Conservation (phyloP, 768 basidiomycete genomes). For the Russula virescens region DNA sequence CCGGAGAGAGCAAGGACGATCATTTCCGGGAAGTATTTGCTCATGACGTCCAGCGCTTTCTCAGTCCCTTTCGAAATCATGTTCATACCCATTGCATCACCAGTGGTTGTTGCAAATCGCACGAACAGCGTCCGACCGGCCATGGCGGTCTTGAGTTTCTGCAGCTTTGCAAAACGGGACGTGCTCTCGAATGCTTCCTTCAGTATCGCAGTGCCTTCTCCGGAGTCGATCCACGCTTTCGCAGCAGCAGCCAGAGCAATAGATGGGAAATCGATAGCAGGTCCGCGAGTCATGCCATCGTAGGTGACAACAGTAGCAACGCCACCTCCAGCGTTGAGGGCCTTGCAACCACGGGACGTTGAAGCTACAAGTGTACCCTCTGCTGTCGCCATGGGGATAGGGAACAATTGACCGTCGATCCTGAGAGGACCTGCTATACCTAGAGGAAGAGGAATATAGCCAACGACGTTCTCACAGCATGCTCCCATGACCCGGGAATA, state of each 20-base stretch:
- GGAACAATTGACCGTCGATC: constrained; percentile 77
- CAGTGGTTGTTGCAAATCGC: constrained; percentile 89
- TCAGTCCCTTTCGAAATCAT: constrained; percentile 99
- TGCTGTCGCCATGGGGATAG: constrained; percentile 99
- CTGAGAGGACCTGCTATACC: constrained; percentile 95
- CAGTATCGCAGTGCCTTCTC: constrained; percentile 69
- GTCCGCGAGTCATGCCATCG: constrained; percentile 97
- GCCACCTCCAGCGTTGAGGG: constrained; percentile 92
- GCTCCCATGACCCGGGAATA: constrained; percentile 92
- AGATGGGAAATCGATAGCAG: constrained; percentile 93
- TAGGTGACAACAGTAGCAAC: constrained; percentile 88
- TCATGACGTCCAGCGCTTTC: constrained; percentile 80
- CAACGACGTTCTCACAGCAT: constrained; percentile 98
- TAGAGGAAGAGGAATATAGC: constrained; percentile 93
- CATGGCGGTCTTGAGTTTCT: constrained; percentile 79
- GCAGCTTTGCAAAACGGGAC: constrained; percentile 84
- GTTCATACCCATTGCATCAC: constrained; percentile 99
- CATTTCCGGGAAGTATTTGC: constrained; percentile 85
- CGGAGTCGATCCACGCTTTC: constrained; percentile 80
- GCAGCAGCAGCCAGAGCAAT: constrained; percentile 76
- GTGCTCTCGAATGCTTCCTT: constrained; percentile 91
- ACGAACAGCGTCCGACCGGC: constrained; percentile 93
- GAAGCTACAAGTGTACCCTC: constrained; percentile 98
- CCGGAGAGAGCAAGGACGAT: constrained; percentile 84
- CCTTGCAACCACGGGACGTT: constrained; percentile 95